Evolutionary conservation across 1,284 basidiomycete species (phyloP).

Genomic region (Fomitiporia mediterranea): DNA sequence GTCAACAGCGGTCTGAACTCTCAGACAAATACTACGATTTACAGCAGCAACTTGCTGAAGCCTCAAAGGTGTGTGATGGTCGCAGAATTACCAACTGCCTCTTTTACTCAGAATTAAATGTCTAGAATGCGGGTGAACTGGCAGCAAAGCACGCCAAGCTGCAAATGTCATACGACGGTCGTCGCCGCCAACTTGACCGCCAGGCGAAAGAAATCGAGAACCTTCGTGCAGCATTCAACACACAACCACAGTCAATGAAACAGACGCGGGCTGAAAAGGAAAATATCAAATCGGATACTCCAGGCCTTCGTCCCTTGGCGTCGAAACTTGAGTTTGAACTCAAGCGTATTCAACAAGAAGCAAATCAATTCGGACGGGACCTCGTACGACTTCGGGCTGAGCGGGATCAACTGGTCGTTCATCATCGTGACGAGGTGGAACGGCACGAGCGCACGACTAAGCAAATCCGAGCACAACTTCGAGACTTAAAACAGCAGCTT

Average conservation of each 20-base stretch:
- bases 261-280: slow-evolving; percentile 55
- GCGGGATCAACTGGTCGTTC: slow-evolving; percentile 57
- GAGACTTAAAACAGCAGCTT: slow-evolving; percentile 64
- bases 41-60: slow-evolving; percentile 57
- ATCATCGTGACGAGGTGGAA: slow-evolving; percentile 47
- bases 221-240: slow-evolving; percentile 55
- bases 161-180: slow-evolving; percentile 64
- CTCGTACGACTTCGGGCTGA: slow-evolving; percentile 59
- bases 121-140: slow-evolving; percentile 56
- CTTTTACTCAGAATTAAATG: slow-evolving; percentile 2
- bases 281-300: slow-evolving; percentile 57
- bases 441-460: slow-evolving; percentile 56
- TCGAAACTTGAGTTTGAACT: slow-evolving; percentile 64
- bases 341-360: slow-evolving; percentile 63
- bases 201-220: slow-evolving; percentile 69
- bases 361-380: slow-evolving; percentile 71
- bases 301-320: slow-evolving; percentile 57
- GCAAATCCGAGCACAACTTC: slow-evolving; percentile 60
- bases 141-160: slow-evolving; percentile 54
- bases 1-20: slow-evolving; percentile 67
- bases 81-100: too few species aligned
- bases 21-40: slow-evolving; percentile 63
- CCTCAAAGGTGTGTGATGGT: slow-evolving; percentile 48
- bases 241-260: slow-evolving; percentile 60
- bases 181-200: slow-evolving; percentile 67